Base-by-base conservation (phyloP, 2,329 filamentous ascomycete genomes). In the Penicillium sp. region DNA sequence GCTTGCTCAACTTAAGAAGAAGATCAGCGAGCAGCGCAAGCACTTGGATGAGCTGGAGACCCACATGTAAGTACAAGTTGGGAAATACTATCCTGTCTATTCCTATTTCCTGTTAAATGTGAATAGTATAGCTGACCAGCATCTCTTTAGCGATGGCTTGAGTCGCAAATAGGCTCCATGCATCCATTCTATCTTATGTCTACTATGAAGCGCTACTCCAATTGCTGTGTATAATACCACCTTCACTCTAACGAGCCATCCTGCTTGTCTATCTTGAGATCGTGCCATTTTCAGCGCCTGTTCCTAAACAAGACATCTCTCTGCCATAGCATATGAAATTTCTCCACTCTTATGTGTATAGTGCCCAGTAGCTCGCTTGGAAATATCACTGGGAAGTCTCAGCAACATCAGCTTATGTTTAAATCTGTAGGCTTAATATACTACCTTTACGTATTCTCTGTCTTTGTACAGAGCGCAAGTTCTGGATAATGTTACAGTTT, bases 11-110 rank as follows among this genome's bases (percentile, higher is more conserved):
- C 86, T 96, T 67, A 88, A 84, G 67, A 75, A 78, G 61, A 85
- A 84, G 74, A 83, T 97, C 63, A 70, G 76, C 61, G 86, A 90
- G 76, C 91, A 96, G 80, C 85, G 90, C 75, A 78, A 86, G 65
- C 90, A 96, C 80, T 85, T 97, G 63, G 82, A 93, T 72, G 88
- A 92, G 74, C 85, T 97, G 60, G 87, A 91, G 69, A 84, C 88
- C 70, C 89, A 95, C 83, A 91, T 96, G 90, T 94, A 78, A 72
- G 88, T 78, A 50, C 45, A 41, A 40, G 35, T 19, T 17, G 16
- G 19, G 3, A 46, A 28, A 22, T 19, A 25, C 7, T 36, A 25
- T n/a, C 19, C 3, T 4, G 16, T 11, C 33, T 11, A 26, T 38
- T 38, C 14, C 7, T n/a, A 5, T 11, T 43, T 42, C n/a, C 40